phyloP scores from a whole-genome alignment of 306 rosid species.

The Acacia melanoxylon region DNA sequence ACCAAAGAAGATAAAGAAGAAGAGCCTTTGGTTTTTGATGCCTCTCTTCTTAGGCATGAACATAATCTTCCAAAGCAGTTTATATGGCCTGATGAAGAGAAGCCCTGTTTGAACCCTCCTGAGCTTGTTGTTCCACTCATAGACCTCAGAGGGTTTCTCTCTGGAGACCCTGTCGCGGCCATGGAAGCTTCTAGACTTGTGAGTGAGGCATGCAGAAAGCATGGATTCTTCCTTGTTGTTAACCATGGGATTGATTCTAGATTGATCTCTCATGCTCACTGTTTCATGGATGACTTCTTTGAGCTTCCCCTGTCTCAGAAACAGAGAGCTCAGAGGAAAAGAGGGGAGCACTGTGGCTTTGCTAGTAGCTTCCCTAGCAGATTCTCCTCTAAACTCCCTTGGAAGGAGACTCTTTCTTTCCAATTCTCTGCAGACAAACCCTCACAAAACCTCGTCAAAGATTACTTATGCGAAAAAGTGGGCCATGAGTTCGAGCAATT shows the following conservation, averaged over 20 bases:
- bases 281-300: constrained; percentile 71
- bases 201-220: constrained; percentile 78
- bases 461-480: constrained; percentile 53
- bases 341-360: constrained; percentile 95
- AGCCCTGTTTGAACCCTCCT: constrained; percentile 43
- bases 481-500: constrained; percentile 63
- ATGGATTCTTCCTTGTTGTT: constrained; percentile 82
- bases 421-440: constrained; percentile 42
- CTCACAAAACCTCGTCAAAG: constrained; percentile 43
- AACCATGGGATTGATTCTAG: constrained; percentile 73
- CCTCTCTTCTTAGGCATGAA: constrained; percentile 57
- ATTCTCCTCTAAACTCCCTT: constrained; percentile 88
- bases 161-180: constrained; percentile 56
- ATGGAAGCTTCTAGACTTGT: constrained; percentile 60
- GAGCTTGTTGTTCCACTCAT: constrained; percentile 66
- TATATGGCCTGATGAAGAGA: constrained; percentile 92
- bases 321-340: constrained; percentile 81
- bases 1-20: constrained; percentile 30
- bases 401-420: constrained; percentile 95
- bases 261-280: constrained; percentile 65
- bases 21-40: constrained; percentile 64
- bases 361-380: constrained; percentile 96
- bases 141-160: constrained; percentile 69
- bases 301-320: constrained; percentile 68
- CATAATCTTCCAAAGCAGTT: constrained; percentile 63